phyloP scores from a whole-genome alignment of 352 stramenopile species.

The Phytophthora parvispora region DNA sequence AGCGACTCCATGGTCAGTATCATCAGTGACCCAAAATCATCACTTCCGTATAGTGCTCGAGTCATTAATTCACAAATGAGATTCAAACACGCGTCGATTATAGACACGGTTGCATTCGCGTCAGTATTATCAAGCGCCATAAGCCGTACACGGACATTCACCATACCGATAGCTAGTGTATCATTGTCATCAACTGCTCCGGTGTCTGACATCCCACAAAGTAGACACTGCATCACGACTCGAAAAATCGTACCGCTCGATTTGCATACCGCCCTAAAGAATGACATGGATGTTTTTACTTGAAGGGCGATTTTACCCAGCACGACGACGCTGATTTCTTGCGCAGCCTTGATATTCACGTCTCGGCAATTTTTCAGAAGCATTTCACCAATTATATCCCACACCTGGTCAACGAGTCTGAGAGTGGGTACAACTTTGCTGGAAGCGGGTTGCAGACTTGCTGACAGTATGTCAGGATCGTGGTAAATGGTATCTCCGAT shows the following conservation, averaged over 20 bases:
- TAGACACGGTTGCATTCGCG: not conserved
- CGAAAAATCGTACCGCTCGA: constrained; percentile 61
- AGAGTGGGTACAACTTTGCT: constrained; percentile 21
- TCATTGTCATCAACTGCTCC: too few species aligned
- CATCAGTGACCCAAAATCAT: constrained; percentile 72
- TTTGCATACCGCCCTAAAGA: constrained; percentile 64
- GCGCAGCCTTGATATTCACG: constrained; percentile 27
- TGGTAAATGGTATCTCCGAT: constrained; percentile 70
- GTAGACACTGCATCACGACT: constrained; percentile 44
- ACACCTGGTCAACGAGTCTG: constrained; percentile 60
- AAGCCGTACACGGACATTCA: constrained; percentile 21
- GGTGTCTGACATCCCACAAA: too few species aligned
- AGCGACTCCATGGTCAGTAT: constrained; percentile 73
- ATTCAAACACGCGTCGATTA: constrained; percentile 51
- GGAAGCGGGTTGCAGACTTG: constrained; percentile 28
- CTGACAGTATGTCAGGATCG: constrained; percentile 38
- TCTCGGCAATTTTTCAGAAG: constrained; percentile 60
- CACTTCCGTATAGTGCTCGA: constrained; percentile 55
- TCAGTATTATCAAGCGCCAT: constrained; percentile 5
- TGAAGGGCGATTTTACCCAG: constrained; percentile 62
- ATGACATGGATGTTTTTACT: constrained; percentile 52
- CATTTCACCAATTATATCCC: constrained; percentile 71
- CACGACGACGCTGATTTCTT: constrained; percentile 49
- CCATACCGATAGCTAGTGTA: not conserved
- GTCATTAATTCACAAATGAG: constrained; percentile 48